Evolutionary conservation across 164 flowering plant species (phyloP).

Genomic region (Tetracentron sinense): DNA sequence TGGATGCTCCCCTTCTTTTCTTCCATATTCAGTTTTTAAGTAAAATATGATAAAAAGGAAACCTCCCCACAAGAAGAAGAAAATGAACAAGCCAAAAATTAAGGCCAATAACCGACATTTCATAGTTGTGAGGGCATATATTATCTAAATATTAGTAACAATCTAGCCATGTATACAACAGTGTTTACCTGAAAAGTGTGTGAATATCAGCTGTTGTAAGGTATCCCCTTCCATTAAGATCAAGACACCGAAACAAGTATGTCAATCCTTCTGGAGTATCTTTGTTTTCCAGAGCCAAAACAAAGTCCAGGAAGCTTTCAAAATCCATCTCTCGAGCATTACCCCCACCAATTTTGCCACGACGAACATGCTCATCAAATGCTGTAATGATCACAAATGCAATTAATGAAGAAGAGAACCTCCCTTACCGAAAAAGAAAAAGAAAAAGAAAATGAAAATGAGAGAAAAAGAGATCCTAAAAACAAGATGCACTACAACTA

Average conservation of each 20-base stretch:
- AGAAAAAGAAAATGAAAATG: too few relatives aligned
- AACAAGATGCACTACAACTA: too few relatives aligned
- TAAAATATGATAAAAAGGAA: background rate
- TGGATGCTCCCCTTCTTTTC: constrained; percentile 58
- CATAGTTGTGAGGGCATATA: background rate
- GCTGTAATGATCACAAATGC: constrained; percentile 33
- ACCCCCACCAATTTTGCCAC: constrained; percentile 72
- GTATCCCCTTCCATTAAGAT: constrained; percentile 83
- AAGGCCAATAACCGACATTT: background rate
- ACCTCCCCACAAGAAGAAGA: background rate
- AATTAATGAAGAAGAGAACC: background rate
- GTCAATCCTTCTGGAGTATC: constrained; percentile 92
- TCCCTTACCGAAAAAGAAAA: too few relatives aligned
- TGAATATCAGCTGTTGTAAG: constrained; percentile 96
- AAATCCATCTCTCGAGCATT: constrained; percentile 95
- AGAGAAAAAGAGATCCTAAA: too few relatives aligned
- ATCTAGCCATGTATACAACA: background rate
- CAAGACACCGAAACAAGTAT: constrained; percentile 88
- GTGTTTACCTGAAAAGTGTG: constrained; percentile 80
- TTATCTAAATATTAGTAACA: background rate
- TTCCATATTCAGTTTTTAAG: constrained; percentile 32
- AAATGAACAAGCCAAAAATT: background rate
- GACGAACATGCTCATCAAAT: constrained; percentile 95
- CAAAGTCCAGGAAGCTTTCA: constrained; percentile 92
- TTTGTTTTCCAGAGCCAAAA: constrained; percentile 90